Evolutionary conservation across 192 early-diverging fungal species (phyloP).

Genomic region (Umbelopsis sp.): DNA sequence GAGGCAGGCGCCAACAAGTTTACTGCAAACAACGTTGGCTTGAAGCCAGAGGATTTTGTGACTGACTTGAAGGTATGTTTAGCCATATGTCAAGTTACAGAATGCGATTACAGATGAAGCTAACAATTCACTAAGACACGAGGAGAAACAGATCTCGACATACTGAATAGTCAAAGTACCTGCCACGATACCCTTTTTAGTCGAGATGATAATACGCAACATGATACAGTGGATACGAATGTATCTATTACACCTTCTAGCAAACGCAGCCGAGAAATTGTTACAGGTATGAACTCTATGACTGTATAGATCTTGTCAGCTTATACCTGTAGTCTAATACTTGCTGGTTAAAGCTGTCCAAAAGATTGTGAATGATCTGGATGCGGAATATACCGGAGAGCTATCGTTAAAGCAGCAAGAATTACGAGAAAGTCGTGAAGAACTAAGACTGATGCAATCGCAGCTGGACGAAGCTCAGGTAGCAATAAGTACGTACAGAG

Average conservation of each 20-base stretch:
- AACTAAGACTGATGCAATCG: slow-evolving; percentile 55
- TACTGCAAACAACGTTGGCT: slow-evolving; percentile 74
- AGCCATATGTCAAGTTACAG: no score
- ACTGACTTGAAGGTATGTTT: not conserved
- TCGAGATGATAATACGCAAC: not conserved
- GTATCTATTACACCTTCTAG: slow-evolving; percentile 24
- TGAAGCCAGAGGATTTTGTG: slow-evolving; percentile 73
- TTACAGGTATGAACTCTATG: slow-evolving; percentile 31
- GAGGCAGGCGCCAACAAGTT: slow-evolving; percentile 78
- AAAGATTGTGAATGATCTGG: slow-evolving; percentile 68
- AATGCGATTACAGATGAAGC: not conserved
- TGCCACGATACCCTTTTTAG: not conserved
- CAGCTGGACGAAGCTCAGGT: slow-evolving; percentile 58
- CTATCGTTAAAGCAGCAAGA: slow-evolving; percentile 59
- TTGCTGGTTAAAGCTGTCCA: slow-evolving; percentile 52
- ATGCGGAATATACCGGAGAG: slow-evolving; percentile 66
- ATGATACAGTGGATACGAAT: slow-evolving; percentile 18
- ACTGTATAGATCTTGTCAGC: no score
- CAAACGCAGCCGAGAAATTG: slow-evolving; percentile 44
- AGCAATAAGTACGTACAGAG: slow-evolving; percentile 53
- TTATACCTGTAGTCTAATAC: no score
- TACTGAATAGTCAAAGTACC: not conserved
- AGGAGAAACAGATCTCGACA: not conserved
- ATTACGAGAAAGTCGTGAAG: slow-evolving; percentile 55
- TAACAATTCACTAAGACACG: not conserved